Evolutionary conservation across 1,139 yeast species (phyloP).

Genomic region (Saccharomyces hybrid): DNA sequence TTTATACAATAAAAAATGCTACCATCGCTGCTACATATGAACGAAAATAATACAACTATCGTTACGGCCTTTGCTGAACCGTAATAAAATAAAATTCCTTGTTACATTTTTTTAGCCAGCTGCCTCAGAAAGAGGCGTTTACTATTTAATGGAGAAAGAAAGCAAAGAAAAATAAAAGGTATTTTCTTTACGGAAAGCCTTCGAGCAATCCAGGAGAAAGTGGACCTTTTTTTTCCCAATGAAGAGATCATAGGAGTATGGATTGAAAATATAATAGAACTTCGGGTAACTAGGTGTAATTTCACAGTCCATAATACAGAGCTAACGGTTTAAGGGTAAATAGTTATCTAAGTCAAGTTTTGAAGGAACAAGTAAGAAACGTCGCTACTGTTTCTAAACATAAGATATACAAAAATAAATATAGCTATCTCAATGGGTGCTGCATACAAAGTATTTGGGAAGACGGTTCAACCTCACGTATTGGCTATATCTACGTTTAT

Average conservation of each 20-base stretch:
- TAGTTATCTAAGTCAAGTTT: neutral
- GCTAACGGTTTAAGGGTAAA: neutral
- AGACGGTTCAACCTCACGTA: slow-evolving; percentile 51
- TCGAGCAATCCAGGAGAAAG: neutral
- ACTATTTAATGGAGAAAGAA: neutral
- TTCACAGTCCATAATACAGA: neutral
- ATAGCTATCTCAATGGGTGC: slow-evolving; percentile 42
- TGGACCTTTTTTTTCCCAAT: neutral
- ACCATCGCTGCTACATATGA: too few relatives aligned
- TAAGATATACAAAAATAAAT: neutral
- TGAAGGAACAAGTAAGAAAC: neutral
- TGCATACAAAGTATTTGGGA: slow-evolving; percentile 57
- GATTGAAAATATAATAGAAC: neutral
- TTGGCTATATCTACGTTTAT: slow-evolving; percentile 34
- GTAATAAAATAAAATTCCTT: neutral
- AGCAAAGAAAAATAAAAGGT: neutral
- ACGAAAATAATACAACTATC: too few relatives aligned
- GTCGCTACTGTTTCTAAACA: neutral
- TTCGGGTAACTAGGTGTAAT: neutral
- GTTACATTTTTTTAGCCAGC: too few relatives aligned
- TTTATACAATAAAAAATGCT: too few relatives aligned
- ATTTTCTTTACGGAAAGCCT: neutral
- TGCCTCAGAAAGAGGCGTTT: neutral
- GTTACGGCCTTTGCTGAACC: neutral
- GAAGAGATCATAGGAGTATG: neutral